Conservation (phyloP, 441 rosid species). For the Pelargonium myrrhifolium region DNA sequence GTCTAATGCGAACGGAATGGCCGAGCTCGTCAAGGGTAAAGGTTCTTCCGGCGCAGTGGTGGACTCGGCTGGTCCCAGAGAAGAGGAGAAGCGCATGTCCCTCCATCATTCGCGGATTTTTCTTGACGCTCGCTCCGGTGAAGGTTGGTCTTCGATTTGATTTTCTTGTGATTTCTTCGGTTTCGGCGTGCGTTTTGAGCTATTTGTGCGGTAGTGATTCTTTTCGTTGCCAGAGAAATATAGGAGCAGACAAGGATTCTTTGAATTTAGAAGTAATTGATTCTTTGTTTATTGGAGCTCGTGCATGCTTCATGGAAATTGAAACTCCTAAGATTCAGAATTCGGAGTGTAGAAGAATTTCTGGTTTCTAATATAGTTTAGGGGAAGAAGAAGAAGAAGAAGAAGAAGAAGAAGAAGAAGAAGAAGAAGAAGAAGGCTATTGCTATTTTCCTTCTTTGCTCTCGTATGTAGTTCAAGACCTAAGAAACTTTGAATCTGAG, state of each 20-base stretch:
- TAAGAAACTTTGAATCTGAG: background rate
- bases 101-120: conserved; percentile 50
- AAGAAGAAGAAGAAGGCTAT: too few species aligned
- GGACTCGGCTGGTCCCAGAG: conserved; percentile 24
- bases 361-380: background rate
- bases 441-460: background rate
- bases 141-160: conserved; percentile 37
- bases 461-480: background rate
- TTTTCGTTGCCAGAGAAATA: conserved; percentile 4
- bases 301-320: background rate
- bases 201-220: background rate
- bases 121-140: conserved; percentile 58
- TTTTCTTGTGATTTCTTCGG: background rate
- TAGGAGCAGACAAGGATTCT: background rate
- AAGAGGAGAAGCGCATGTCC: conserved; percentile 20
- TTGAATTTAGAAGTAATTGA: background rate
- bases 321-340: background rate
- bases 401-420: too few species aligned
- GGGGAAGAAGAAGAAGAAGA: background rate
- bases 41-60: conserved; percentile 28
- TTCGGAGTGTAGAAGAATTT: background rate
- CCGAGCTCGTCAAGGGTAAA: conserved; percentile 56
- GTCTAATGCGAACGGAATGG: conserved; percentile 41
- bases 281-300: background rate
- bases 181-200: background rate